These are phyloP conservation scores for Aspergillus panamensis DNA, from an alignment of 495 filamentous ascomycete genomes.

Conservation along the genomic window DNA sequence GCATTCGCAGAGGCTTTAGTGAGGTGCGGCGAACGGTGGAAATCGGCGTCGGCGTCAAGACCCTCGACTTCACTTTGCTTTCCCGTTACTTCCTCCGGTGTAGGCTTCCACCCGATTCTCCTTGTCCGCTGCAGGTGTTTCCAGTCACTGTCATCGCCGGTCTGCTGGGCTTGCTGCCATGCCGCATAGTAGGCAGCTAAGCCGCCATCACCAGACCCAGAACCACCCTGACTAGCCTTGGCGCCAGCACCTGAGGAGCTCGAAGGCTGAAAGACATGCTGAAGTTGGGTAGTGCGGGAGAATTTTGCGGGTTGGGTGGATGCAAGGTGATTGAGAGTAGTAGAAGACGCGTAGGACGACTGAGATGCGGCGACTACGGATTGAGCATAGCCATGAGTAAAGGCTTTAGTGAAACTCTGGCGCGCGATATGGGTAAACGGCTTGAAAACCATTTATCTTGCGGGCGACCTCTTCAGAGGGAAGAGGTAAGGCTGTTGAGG, in stretches of 20 bases:
- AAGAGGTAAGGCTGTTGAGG: slow-evolving; percentile 45
- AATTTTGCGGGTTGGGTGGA: slow-evolving; percentile 51
- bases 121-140: slow-evolving; percentile 84
- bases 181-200: slow-evolving; percentile 87
- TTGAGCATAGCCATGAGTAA: slow-evolving; percentile 96
- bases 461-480: slow-evolving; percentile 48
- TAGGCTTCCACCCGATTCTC: slow-evolving; percentile 80
- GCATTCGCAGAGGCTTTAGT: slow-evolving; percentile 55
- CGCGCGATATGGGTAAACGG: slow-evolving; percentile 88
- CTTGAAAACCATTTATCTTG: slow-evolving; percentile 80
- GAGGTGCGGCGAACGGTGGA: slow-evolving; percentile 44
- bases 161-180: slow-evolving; percentile 73
- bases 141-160: slow-evolving; percentile 75
- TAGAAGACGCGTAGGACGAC: slow-evolving; percentile 76
- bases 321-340: slow-evolving; percentile 51
- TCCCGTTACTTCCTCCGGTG: slow-evolving; percentile 48
- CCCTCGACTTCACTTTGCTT: slow-evolving; percentile 35
- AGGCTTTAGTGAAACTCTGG: slow-evolving; percentile 91
- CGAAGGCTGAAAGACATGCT: slow-evolving; percentile 69
- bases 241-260: slow-evolving; percentile 44
- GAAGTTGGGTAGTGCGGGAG: slow-evolving; percentile 63
- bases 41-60: slow-evolving; percentile 17
- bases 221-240: slow-evolving; percentile 42
- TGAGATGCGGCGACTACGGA: slow-evolving; percentile 95
- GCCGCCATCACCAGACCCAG: slow-evolving; percentile 50